Base-by-base conservation (phyloP, 1,284 basidiomycete species). In the Fomitiporia mediterranea region DNA sequence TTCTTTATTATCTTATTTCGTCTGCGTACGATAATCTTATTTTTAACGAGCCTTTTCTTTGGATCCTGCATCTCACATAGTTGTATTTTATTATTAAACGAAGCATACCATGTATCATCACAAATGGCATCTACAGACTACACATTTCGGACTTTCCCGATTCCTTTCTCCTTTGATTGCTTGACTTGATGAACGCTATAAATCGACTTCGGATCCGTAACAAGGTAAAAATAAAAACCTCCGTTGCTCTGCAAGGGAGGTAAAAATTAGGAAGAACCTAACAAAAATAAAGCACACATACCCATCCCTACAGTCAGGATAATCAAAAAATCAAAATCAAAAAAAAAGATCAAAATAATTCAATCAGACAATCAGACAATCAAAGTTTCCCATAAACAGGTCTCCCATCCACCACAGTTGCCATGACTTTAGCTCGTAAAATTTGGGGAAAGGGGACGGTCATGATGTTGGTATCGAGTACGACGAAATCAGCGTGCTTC, bases 401-500 rank as follows among this genome's bases (percentile, higher is more conserved):
- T 55, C 76, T 72, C 4, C 93, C 93, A 65, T 93, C 92, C 2
- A 89, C 70, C n/a, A 86, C 72, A 0, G 87, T 89, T 17, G 80
- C 79, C 51, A 73, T 71, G 11, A 84, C 86, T 54, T 72, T 74
- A 0, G 83, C 73, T 28, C 67, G 62, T 52, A 86, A 65, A 55
- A 88, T 81, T 57, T 89, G 83, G 1, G 72, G 67, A 8, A 74
- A 67, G 0, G 82, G 77, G 1, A 85, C 73, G 0, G 72, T 78
- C 82, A 95, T 83, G 60, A 95, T 86, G 71, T 96, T 82, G 39
- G 79, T 78, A 65, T 93, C 83, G 54, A 94, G 75, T 4, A 95
- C 71, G 21, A 94, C 88, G 60, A 90, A 91, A 67, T 97, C 94
- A 4, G 93, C 94, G 61, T 84, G 82, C 69, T 91, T 92, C 2